These are phyloP conservation scores for Aspergillus coremiiformis DNA, from an alignment of 495 filamentous ascomycete genomes.

Conservation along the genomic window DNA sequence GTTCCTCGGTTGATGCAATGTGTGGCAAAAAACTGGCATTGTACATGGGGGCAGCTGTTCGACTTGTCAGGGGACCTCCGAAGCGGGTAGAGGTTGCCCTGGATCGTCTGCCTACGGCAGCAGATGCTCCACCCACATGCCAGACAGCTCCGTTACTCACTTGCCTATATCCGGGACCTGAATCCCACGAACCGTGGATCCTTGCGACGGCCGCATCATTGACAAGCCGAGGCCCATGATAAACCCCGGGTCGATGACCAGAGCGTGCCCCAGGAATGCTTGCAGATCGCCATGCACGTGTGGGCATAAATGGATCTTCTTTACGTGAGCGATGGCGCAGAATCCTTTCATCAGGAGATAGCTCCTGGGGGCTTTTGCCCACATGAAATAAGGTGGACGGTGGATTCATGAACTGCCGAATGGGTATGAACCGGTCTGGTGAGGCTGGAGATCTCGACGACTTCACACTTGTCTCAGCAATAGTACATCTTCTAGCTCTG, in stretches of 20 bases:
- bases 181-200: conserved; percentile 1
- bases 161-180: conserved; percentile 22
- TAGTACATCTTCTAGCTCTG: conserved; percentile 7
- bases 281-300: conserved; percentile 7
- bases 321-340: conserved; percentile 48
- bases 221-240: conserved; percentile 32
- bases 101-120: conserved; percentile 35
- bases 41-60: conserved; percentile 70
- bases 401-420: conserved; percentile 37
- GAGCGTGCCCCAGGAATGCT: conserved; percentile 17
- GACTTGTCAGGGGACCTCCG: conserved; percentile 55
- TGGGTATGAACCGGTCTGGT: conserved; percentile 66
- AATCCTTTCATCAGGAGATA: conserved; percentile 55
- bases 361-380: conserved; percentile 52
- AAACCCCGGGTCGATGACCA: conserved; percentile 18
- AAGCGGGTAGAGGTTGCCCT: conserved; percentile 51
- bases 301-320: conserved; percentile 59
- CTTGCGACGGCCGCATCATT: conserved; percentile 17
- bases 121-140: conserved; percentile 65
- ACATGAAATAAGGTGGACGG: conserved; percentile 52
- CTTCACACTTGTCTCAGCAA: background rate
- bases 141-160: conserved; percentile 69
- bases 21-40: conserved; percentile 57
- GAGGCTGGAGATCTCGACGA: conserved; percentile 17
- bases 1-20: conserved; percentile 48